Evolutionary conservation across 1,139 yeast genomes (phyloP).

Genomic region (Hyphopichia fennica): DNA sequence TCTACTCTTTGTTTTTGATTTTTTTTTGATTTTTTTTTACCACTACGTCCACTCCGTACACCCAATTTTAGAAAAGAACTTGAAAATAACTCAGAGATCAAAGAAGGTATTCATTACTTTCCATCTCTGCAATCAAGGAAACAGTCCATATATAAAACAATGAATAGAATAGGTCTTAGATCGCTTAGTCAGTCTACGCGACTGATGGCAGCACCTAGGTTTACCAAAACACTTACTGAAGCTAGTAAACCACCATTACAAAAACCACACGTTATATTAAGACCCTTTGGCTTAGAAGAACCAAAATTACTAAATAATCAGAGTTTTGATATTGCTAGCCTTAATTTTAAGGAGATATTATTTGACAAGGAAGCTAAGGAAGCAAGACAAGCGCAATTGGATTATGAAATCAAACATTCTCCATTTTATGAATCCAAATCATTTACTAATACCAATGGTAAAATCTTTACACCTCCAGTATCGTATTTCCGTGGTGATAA

Average conservation of each 20-base stretch:
- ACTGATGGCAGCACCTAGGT: conserved; percentile 18
- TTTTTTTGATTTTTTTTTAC: background rate
- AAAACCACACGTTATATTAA: conserved; percentile 26
- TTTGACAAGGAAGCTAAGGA: conserved; percentile 48
- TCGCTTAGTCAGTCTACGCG: conserved; percentile 3
- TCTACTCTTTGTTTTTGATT: background rate
- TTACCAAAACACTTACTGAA: conserved; percentile 27
- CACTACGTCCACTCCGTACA: background rate
- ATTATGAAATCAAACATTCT: conserved; percentile 80
- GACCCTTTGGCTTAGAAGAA: conserved; percentile 42
- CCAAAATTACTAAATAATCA: conserved; percentile 31
- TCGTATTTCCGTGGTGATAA: conserved; percentile 75
- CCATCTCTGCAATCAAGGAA: too few relatives aligned
- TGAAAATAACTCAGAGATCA: too few relatives aligned
- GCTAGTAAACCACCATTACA: conserved; percentile 31
- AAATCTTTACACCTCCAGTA: conserved; percentile 77
- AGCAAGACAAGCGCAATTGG: conserved; percentile 55
- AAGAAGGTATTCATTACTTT: too few relatives aligned
- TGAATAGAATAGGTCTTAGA: background rate
- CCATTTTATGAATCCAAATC: conserved; percentile 83
- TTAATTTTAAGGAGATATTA: conserved; percentile 20
- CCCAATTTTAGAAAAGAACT: too few relatives aligned
- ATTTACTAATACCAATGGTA: conserved; percentile 78
- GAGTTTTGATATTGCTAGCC: conserved; percentile 15
- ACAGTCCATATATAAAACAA: background rate